Evolutionary conservation across 805 yeast species (phyloP), one percentile per base, ranked within the genome.

Genomic region (Priceomyces medius): DNA sequence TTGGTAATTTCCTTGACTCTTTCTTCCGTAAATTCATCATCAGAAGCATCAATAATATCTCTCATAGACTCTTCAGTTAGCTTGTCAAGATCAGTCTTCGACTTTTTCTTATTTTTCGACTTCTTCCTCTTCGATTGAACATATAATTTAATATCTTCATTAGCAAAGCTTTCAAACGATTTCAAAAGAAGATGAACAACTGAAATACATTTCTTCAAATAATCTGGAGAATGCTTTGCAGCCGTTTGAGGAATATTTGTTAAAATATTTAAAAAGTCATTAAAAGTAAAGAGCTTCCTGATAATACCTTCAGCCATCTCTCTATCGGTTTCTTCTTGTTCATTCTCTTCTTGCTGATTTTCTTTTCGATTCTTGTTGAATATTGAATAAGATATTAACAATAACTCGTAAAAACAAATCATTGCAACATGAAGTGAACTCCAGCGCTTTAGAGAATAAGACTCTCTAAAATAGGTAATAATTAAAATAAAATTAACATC

Each of bases 251-350:
- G 88, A 23, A 88, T 59, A 13, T 62, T 64, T 2, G 79, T 68
- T 3, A 91, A 55, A 27, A 79, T 55, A 34, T 76, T 79, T 20
- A 88, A 61, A 39, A 79, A 76, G 17, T 67, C 73, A 38, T 80
- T 81, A 39, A 80, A 83, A 43, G 83, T 78, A 51, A 91, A 88
- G n/a, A 91, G 64, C 33, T 81, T 75, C 34, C 87, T 66, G 14
- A 81, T 73, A 43, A 85, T 77, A 17, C 80, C 81, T 21, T 76
- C 78, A 0, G 89, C 64, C 49, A 66, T 48, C 40, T 68, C 76
- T 54, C 61, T 62, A 62, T 47, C 76, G 28, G 75, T 77, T 14
- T 71, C 72, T 45, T 72, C 71, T 21, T 78, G 83, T 19, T 54
- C 59, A 2, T 66, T 75, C 2, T 59, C 58, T 2, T 61, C 46